Percentiles rank a stretch among this genome's conserved stretches.
phyloP scores from a whole-genome alignment of 192 early-diverging fungal species.

The Entomortierella lignicola region DNA sequence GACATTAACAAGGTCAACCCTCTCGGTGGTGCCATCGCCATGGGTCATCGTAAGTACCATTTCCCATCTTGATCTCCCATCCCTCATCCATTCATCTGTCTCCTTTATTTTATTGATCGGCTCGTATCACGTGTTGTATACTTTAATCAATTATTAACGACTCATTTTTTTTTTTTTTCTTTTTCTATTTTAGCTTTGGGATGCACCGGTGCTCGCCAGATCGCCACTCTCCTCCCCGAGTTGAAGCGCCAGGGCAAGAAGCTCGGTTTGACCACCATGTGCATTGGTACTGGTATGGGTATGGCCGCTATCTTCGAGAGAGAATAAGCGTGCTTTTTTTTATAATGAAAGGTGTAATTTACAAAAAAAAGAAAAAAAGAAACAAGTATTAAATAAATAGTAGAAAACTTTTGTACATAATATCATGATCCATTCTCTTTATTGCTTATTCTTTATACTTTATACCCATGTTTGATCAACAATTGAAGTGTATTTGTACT shows the following conservation, averaged over 20 bases:
- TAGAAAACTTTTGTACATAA: background rate
- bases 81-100: too few relatives aligned
- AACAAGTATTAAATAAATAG: background rate
- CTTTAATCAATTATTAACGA: background rate
- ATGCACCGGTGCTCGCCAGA: conserved; percentile 95
- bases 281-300: conserved; percentile 61
- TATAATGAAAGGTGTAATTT: background rate
- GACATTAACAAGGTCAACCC: conserved; percentile 95
- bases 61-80: background rate
- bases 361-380: background rate
- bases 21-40: conserved; percentile 97
- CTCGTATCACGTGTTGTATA: background rate
- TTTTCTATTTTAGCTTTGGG: conserved; percentile 62
- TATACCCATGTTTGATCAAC: too few relatives aligned
- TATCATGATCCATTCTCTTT: background rate
- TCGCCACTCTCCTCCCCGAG: conserved; percentile 94
- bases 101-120: background rate
- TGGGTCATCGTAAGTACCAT: conserved; percentile 83
- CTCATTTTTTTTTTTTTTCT: background rate
- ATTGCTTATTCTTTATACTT: background rate
- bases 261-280: conserved; percentile 61
- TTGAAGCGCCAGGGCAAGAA: conserved; percentile 88
- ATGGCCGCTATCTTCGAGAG: conserved; percentile 53
- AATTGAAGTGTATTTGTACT: too few relatives aligned
- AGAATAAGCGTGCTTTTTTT: conserved; percentile 26